Evolutionary conservation across 2,329 filamentous ascomycete genomes (phyloP).

Genomic region (Sporothrix mexicana): DNA sequence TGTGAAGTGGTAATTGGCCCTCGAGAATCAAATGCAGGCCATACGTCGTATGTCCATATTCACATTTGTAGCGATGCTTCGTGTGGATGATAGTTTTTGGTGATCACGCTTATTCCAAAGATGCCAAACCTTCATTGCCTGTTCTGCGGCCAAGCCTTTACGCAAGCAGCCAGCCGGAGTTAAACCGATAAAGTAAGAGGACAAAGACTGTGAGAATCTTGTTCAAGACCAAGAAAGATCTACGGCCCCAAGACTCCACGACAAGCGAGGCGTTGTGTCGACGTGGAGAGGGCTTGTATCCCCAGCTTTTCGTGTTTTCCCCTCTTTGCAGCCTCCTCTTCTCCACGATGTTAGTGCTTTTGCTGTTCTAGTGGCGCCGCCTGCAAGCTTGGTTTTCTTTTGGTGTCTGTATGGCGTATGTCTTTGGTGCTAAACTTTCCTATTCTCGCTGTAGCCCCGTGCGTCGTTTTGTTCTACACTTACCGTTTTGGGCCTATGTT

Average conservation of each 20-base stretch:
- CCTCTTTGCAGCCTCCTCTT: background rate
- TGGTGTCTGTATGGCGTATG: too few relatives aligned
- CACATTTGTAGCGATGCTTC: background rate
- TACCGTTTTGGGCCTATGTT: background rate
- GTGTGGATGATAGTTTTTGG: background rate
- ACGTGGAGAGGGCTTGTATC: conserved; percentile 5
- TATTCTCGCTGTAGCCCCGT: background rate
- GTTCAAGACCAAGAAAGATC: background rate
- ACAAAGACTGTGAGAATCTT: background rate
- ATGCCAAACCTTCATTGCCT: background rate
- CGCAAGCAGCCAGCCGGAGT: background rate
- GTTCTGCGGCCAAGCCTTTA: background rate
- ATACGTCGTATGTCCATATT: too few relatives aligned
- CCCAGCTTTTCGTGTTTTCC: background rate
- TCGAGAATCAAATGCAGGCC: background rate
- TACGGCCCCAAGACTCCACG: background rate
- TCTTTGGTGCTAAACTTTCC: background rate
- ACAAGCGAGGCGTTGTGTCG: background rate
- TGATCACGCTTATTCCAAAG: too few relatives aligned
- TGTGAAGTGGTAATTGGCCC: too few relatives aligned
- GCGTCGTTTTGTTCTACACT: background rate
- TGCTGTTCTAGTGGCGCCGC: background rate
- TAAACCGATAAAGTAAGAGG: background rate
- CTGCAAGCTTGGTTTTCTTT: too few relatives aligned
- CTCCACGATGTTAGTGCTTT: background rate